Base-by-base conservation (phyloP, 176 grass and related monocot genomes). In the Avena sativa region DNA sequence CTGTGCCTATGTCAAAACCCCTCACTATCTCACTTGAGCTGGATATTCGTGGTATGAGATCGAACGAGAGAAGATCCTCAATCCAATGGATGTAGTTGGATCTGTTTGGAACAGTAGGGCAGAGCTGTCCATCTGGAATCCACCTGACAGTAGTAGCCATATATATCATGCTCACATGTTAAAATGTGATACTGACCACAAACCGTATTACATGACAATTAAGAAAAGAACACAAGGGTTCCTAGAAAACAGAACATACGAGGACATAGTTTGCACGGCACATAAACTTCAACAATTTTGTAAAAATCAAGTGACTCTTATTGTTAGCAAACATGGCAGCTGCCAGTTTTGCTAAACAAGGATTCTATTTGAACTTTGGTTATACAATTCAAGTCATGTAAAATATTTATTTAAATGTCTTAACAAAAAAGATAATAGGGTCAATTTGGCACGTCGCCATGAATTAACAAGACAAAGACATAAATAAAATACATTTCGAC, bases 1-100 rank as follows among this genome's bases (percentile, higher is more conserved):
- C 93, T 10, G 93, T 93, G 58, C 96, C 93, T 82, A 98, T 96
- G 85, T 98, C 96, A 82, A 96, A 92, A 23, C 93, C 96, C 62
- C 58, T 89, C 38, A 99, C 85, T 13, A 57, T 89, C 88, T 71
- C 88, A 74, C 72, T 83, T 56, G 93, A 88, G 65, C 23, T 76
- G 44, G 86, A 73, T 78, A 74, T 81, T 80, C 79, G 50, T 70
- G 94, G 97, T 84, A 94, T 94, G 71, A 96, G 85, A 71, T 91
- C 28, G 6, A 90, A 95, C 38, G 82, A 87, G 43, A 98, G 88
- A 58, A 96, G 91, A 68, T 98, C 96, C 78, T 95, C 96, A 15
- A 98, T 98, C 96, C 96, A 96, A 71, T 96, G 97, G 62, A 99
- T 99, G 71, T 96, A 96, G 53, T 98, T 93, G 23, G 92, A 98